These are phyloP conservation scores for Claviceps fusiformis DNA, from an alignment of 2,329 filamentous ascomycete species.

Conservation along the genomic window DNA sequence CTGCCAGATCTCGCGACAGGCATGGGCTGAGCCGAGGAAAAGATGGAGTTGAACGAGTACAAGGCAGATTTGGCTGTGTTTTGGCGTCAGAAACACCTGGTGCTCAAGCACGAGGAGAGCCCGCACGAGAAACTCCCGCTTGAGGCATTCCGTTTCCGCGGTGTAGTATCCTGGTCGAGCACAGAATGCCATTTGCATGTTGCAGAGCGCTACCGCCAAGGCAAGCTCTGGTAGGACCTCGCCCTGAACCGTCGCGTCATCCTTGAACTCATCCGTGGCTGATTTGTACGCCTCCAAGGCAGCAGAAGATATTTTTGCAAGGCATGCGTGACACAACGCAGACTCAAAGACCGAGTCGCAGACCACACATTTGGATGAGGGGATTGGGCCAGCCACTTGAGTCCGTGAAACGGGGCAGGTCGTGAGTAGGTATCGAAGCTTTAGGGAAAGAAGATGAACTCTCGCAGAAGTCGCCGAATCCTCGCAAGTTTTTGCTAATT, in stretches of 20 bases:
- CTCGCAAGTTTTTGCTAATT: constrained; percentile 16
- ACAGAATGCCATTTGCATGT: constrained; percentile 17
- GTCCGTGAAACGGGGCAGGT: constrained; percentile 21
- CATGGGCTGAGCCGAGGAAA: constrained; percentile 33
- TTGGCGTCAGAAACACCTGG: constrained; percentile 30
- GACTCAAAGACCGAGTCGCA: constrained; percentile 11
- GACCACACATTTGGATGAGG: constrained; percentile 12
- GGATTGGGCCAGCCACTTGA: constrained; percentile 9
- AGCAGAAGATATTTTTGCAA: constrained; percentile 11
- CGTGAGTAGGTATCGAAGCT: constrained; percentile 30
- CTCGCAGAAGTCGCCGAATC: constrained; percentile 13
- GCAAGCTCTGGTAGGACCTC: constrained; percentile 20
- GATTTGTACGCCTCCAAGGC: constrained; percentile 11
- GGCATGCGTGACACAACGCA: constrained; percentile 11
- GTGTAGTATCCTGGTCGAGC: constrained; percentile 2
- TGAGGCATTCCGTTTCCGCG: constrained; percentile 8
- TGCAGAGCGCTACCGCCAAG: constrained; percentile 22
- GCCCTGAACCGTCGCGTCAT: constrained; percentile 1
- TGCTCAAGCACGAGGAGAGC: constrained; percentile 36
- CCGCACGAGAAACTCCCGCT: constrained; percentile 26
- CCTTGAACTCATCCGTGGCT: constrained; percentile 1
- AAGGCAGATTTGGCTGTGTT: constrained; percentile 33
- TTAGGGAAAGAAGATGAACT: constrained; percentile 23
- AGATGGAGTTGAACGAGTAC: constrained; percentile 39
- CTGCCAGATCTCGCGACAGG: constrained; percentile 34